Base-by-base conservation (phyloP, 2,329 filamentous ascomycete genomes). In the Penicillium sp. region DNA sequence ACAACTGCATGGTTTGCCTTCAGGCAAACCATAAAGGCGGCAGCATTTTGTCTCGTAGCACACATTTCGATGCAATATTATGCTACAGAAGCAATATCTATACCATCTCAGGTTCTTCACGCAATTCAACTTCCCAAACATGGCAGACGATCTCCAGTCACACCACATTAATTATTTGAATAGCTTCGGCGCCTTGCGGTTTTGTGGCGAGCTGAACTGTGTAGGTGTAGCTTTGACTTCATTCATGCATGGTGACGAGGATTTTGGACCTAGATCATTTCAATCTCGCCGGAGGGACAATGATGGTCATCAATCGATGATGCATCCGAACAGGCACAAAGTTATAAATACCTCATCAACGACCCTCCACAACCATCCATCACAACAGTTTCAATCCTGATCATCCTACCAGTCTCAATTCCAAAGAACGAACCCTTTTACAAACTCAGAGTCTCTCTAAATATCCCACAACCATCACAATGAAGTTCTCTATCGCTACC, bases 401-500 rank as follows among this genome's bases (percentile, higher is more conserved):
- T 32, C 29, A 32, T 32, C 29, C 6, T 13, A 32, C 15, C 3
- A n/a, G 2, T 13, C 3, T 3, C 29, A 32, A 32, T 15, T 32
- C 29, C 29, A 32, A 10, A 7, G 29, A n/a, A 32, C 9, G 12
- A 7, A 6, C 6, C 29, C 12, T 10, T 10, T 3, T 13, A 15
- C 29, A 32, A 13, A 6, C 29, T 32, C 29, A 32, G n/a, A 32
- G 2, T 2, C 15, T n/a, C 29, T 33, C 15, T 33, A 40, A 21
- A n/a, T 2, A 21, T 10, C 2, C 34, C 5, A 41, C 7, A 51
- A 12, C 26, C 10, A 34, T 27, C 41, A 46, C 9, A 46, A 51
- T 51, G 41, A 51, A 46, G 41, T 51, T 51, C 34, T 46, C 48
- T 10, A 7, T 51, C 26, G 48, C 48, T 10, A 21, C 33, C 9